Conservation (phyloP, 108 stramenopile genomes). For the Cyclotella cryptica region DNA sequence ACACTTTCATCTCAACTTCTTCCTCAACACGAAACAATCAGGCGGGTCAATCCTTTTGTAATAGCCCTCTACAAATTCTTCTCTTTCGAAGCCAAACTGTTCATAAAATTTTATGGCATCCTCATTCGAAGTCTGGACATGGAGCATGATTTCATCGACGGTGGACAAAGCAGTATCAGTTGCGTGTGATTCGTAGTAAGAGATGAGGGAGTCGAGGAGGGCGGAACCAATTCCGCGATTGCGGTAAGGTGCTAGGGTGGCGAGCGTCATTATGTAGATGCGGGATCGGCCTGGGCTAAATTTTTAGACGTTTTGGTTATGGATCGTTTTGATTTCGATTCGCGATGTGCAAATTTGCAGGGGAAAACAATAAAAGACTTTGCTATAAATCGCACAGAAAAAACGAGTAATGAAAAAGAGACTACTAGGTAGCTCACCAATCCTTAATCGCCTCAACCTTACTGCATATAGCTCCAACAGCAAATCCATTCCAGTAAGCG, state of each 20-base stretch:
- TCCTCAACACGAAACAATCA: slow-evolving; percentile 92
- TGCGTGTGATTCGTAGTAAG: slow-evolving; percentile 60
- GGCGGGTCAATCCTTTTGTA: slow-evolving; percentile 98
- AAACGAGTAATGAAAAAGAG: neutral
- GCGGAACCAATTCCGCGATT: slow-evolving; percentile 90
- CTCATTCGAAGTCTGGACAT: slow-evolving; percentile 94
- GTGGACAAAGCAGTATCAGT: slow-evolving; percentile 21
- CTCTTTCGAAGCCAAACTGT: slow-evolving; percentile 90
- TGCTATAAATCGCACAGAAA: neutral
- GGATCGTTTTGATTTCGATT: neutral
- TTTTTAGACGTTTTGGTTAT: slow-evolving; percentile 7
- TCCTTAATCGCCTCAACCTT: slow-evolving; percentile 68
- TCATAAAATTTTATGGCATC: slow-evolving; percentile 95
- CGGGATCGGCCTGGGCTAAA: slow-evolving; percentile 46
- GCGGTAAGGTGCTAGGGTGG: slow-evolving; percentile 94
- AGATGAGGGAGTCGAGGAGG: slow-evolving; percentile 84
- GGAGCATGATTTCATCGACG: slow-evolving; percentile 90
- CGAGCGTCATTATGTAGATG: slow-evolving; percentile 97
- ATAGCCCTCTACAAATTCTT: slow-evolving; percentile 93
- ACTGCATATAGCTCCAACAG: slow-evolving; percentile 87
- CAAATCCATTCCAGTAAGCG: slow-evolving; percentile 88
- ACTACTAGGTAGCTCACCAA: slow-evolving; percentile 9
- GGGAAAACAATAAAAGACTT: neutral
- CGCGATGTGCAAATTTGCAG: neutral
- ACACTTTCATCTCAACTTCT: slow-evolving; percentile 63